A percentile compares a stretch with the other conserved stretches of the same genome.
These are phyloP conservation scores for Chimonanthus salicifolius DNA, from an alignment of 164 flowering plant genomes.

Conservation along the genomic window DNA sequence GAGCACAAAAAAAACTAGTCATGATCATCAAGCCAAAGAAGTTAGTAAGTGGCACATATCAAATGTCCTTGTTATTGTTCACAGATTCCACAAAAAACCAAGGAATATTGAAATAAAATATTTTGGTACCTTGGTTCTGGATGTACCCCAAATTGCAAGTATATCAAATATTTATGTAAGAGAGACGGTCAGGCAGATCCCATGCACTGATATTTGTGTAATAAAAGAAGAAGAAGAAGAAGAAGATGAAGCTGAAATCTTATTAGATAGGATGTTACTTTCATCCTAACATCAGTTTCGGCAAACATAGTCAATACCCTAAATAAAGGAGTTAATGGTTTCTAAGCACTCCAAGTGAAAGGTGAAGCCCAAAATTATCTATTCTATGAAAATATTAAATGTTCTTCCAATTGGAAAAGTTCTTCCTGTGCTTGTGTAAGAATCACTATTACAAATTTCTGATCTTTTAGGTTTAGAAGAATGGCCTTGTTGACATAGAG, in stretches of 20 bases:
- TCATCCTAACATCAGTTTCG: neutral
- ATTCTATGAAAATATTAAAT: neutral
- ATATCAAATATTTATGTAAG: no score
- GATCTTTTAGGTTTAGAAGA: no score
- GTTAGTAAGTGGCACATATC: neutral
- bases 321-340: neutral
- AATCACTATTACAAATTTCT: no score
- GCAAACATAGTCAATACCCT: neutral
- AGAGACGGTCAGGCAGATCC: no score
- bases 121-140: neutral
- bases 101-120: neutral
- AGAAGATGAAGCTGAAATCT: neutral
- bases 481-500: no score
- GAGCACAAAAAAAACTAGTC: constrained; percentile 12
- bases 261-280: neutral
- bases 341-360: neutral
- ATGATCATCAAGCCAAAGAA: neutral
- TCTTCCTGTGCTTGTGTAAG: no score
- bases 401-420: neutral
- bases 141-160: neutral
- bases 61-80: neutral
- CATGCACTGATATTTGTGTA: no score
- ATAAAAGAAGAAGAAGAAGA: no score
- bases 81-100: neutral
- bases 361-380: neutral